A percentile compares a stretch with the other conserved stretches of the same genome.
phyloP scores from a whole-genome alignment of 352 stramenopile genomes.

The Phytophthora citricola region DNA sequence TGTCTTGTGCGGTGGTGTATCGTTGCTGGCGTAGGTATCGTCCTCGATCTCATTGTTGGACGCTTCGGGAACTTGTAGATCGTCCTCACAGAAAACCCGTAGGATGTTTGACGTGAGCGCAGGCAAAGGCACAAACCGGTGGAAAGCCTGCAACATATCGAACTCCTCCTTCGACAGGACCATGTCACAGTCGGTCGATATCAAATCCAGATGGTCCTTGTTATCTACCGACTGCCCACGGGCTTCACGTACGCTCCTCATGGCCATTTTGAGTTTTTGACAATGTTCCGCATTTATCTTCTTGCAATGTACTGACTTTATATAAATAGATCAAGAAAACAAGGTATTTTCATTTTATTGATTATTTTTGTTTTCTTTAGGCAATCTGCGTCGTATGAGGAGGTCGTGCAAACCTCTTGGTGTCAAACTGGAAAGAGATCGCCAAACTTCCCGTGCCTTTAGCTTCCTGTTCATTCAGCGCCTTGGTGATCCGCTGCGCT shows the following conservation, averaged over 20 bases:
- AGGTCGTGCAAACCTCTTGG: slow-evolving; percentile 15
- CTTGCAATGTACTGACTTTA: slow-evolving; percentile 13
- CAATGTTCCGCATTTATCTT: slow-evolving; percentile 13
- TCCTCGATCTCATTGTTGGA: slow-evolving; percentile 2
- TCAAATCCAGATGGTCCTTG: slow-evolving; percentile 16
- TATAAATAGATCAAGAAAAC: slow-evolving; percentile 10
- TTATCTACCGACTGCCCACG: slow-evolving; percentile 8
- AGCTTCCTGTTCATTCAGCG: slow-evolving; percentile 30
- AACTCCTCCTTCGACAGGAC: slow-evolving; percentile 61
- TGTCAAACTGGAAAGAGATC: slow-evolving; percentile 13
- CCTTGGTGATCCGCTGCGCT: slow-evolving; percentile 38
- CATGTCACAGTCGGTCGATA: slow-evolving; percentile 41
- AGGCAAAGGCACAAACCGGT: slow-evolving; percentile 60
- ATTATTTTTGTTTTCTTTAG: slow-evolving; percentile 25
- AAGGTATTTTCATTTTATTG: not conserved
- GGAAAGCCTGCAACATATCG: slow-evolving; percentile 61
- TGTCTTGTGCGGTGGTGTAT: not conserved
- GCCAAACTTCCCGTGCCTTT: slow-evolving; percentile 8
- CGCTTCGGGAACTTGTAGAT: slow-evolving; percentile 53
- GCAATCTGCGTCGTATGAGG: slow-evolving; percentile 25
- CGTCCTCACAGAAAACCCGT: slow-evolving; percentile 59
- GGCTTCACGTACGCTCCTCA: slow-evolving; percentile 20
- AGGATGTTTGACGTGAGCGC: slow-evolving; percentile 60
- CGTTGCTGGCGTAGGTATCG: not conserved
- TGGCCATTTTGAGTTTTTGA: slow-evolving; percentile 9